Evolutionary conservation across 331 rosid species (phyloP).

Genomic region (Cydonia oblonga): DNA sequence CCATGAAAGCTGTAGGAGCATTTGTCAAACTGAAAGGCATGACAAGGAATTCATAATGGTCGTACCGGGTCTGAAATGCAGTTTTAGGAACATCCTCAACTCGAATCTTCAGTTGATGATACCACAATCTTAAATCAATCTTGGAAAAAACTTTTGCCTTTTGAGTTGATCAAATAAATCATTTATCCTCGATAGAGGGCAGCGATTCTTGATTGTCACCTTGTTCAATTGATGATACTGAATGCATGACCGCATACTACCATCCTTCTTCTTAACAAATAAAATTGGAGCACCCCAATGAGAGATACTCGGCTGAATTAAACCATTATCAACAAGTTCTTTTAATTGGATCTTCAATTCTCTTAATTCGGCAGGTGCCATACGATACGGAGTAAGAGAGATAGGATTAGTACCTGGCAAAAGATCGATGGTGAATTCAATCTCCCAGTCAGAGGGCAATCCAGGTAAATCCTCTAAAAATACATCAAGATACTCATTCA

Average conservation of each 20-base stretch:
- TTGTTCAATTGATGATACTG: no score
- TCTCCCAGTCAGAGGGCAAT: background rate
- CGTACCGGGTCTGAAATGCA: rapidly evolving
- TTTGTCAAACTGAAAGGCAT: no score
- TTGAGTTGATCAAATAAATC: background rate
- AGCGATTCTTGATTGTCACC: background rate
- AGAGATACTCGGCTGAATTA: background rate
- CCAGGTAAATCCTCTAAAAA: background rate
- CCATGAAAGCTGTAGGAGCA: background rate
- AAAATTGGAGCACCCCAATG: background rate
- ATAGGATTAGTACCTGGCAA: background rate
- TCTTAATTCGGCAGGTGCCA: background rate
- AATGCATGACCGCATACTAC: background rate
- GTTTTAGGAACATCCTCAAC: background rate
- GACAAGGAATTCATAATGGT: background rate
- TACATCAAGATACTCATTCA: no score
- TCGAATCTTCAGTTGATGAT: no score
- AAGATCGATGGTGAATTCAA: background rate
- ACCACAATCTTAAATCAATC: background rate
- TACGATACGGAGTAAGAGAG: background rate
- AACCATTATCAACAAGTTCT: background rate
- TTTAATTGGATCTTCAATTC: background rate
- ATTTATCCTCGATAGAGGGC: background rate
- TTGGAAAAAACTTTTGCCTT: background rate
- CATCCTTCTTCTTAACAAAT: background rate